Conservation (phyloP, 495 filamentous ascomycete species). For the Darksidea phi region DNA sequence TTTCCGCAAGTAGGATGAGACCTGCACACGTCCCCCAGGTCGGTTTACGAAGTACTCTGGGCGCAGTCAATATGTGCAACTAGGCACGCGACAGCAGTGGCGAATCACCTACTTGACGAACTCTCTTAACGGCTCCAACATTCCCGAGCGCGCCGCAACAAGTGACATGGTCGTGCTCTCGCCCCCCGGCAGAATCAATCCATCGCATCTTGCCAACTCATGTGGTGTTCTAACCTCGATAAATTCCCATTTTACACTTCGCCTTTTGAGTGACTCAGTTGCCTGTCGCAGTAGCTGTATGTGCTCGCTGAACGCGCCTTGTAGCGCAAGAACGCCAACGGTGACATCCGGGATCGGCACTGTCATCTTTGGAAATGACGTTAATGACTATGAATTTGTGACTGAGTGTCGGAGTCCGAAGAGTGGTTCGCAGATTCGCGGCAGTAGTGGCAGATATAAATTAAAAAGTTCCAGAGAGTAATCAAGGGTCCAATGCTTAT, state of each 20-base stretch:
- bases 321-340: slow-evolving; percentile 84
- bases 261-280: slow-evolving; percentile 41
- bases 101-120: slow-evolving; percentile 80
- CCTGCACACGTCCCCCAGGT: slow-evolving; percentile 97
- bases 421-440: slow-evolving; percentile 1
- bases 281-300: slow-evolving; percentile 72
- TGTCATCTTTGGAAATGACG: slow-evolving; percentile 9
- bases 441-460: not conserved
- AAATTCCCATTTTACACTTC: slow-evolving; percentile 56
- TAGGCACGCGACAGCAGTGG: slow-evolving; percentile 2
- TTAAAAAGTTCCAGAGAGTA: slow-evolving; percentile 32
- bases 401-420: slow-evolving; percentile 20
- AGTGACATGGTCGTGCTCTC: slow-evolving; percentile 93
- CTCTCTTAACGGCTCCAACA: slow-evolving; percentile 80
- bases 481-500: slow-evolving; percentile 3
- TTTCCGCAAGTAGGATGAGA: slow-evolving; percentile 84
- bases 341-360: slow-evolving; percentile 47
- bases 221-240: slow-evolving; percentile 74
- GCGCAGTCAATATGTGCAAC: slow-evolving; percentile 10
- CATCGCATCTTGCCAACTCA: slow-evolving; percentile 72
- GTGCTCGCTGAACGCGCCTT: slow-evolving; percentile 93
- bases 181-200: slow-evolving; percentile 86
- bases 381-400: not conserved
- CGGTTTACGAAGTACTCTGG: slow-evolving; percentile 67
- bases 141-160: slow-evolving; percentile 72